Evolutionary conservation across 192 early-diverging fungal genomes (phyloP), one percentile per base, ranked within the genome.

Genomic region (Martensiomyces pterosporus): DNA sequence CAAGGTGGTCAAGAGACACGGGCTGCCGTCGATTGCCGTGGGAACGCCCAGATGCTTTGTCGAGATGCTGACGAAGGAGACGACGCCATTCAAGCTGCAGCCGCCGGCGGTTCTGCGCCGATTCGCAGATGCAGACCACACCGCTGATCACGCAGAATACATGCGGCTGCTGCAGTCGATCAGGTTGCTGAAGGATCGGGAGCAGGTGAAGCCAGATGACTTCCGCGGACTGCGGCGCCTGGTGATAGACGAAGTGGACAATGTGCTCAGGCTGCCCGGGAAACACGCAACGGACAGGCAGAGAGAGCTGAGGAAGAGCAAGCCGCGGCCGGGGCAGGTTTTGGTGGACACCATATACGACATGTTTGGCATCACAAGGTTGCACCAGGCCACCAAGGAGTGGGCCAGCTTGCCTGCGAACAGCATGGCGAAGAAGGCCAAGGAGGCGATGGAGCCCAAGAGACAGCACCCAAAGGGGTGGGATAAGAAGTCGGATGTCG

Each of bases 161-260:
- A 24, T 54, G 3, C 14, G 22, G 4, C 15, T 24, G 3, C 16
- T 34, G 2, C 52, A 54, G 15, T 22, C 15, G 26, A 17, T 3
- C 9, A 47, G 44, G 24, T 16, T 27, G 19, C 26, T 16, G 42
- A 17, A 12, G 18, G 9, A 18, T 23, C 4, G n/a, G n/a, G n/a
- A n/a, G n/a, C n/a, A n/a, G n/a, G n/a, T n/a, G n/a, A n/a, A n/a
- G n/a, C n/a, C 38, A 3, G 46, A n/a, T 3, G 55, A 12, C 19
- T 15, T 64, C 12, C 41, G 46, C 9, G 57, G 52, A 4, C n/a
- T 73, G 42, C 43, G 54, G 24, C 37, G 58, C 24, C 44, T 71
- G 24, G 46, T 64, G 0, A 26, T 77, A 13, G 75, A 77, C 21
- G 75, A 77, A 49, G 38, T 72, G 14, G 75, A 77, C 24, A 40